phyloP scores from a whole-genome alignment of 2,329 filamentous ascomycete genomes.

The Chaetomiaceae sp. region DNA sequence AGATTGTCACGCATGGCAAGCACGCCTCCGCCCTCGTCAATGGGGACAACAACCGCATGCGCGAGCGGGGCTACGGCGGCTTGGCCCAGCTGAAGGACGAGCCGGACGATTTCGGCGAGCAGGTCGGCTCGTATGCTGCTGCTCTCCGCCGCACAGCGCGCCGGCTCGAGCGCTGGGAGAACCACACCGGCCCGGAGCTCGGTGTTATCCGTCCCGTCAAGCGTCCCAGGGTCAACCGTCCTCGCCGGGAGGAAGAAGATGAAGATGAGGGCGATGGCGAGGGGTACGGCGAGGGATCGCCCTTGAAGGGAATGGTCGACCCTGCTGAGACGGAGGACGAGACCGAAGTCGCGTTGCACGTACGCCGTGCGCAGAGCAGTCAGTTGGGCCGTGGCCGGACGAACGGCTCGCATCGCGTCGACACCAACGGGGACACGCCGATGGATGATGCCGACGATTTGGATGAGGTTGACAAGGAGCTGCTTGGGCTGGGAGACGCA shows the following conservation, averaged over 20 bases:
- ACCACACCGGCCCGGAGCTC: slow-evolving; percentile 37
- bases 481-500: slow-evolving; percentile 40
- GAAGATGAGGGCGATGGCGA: slow-evolving; percentile 27
- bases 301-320: slow-evolving; percentile 21
- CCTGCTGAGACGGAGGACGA: slow-evolving; percentile 31
- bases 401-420: slow-evolving; percentile 29
- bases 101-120: slow-evolving; percentile 71
- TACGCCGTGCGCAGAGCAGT: slow-evolving; percentile 10
- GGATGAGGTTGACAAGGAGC: slow-evolving; percentile 52
- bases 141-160: slow-evolving; percentile 59
- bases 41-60: slow-evolving; percentile 37
- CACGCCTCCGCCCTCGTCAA: slow-evolving; percentile 12
- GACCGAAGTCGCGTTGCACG: slow-evolving; percentile 18
- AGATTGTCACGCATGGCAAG: slow-evolving; percentile 32
- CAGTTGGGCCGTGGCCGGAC: slow-evolving; percentile 22
- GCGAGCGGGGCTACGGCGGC: slow-evolving; percentile 57
- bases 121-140: slow-evolving; percentile 61
- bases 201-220: slow-evolving; percentile 47
- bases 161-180: slow-evolving; percentile 66
- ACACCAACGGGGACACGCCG: slow-evolving; percentile 39
- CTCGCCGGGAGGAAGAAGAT: slow-evolving; percentile 24
- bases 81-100: slow-evolving; percentile 58
- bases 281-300: slow-evolving; percentile 15
- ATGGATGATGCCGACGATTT: slow-evolving; percentile 47
- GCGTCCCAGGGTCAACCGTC: slow-evolving; percentile 29